Percentiles rank a stretch among this genome's conserved stretches.
Conservation (phyloP, 1,284 basidiomycete genomes). For the Porogramme epimiltina region DNA sequence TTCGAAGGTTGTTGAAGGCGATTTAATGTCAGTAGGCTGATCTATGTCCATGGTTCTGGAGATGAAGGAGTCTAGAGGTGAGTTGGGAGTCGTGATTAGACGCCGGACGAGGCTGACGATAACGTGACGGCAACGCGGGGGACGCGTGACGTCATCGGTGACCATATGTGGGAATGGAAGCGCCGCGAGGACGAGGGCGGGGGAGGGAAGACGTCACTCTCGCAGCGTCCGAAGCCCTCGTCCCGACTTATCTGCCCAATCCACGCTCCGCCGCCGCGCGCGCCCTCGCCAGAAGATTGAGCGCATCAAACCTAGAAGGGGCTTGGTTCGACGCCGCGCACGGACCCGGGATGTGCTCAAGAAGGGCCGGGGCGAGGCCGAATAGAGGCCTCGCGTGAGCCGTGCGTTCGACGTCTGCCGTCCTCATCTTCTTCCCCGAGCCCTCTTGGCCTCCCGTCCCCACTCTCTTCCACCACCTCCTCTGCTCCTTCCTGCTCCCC, state of each 20-base stretch:
- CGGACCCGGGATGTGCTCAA: too few relatives aligned
- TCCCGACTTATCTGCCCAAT: neutral
- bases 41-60: too few relatives aligned
- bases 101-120: too few relatives aligned
- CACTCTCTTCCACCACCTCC: constrained; percentile 12
- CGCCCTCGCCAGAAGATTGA: neutral
- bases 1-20: too few relatives aligned
- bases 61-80: too few relatives aligned
- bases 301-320: too few relatives aligned
- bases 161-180: neutral
- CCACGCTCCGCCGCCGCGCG: neutral
- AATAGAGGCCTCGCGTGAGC: neutral
- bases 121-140: neutral
- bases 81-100: too few relatives aligned
- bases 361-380: neutral
- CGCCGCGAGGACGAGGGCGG: neutral
- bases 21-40: too few relatives aligned
- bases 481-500: constrained; percentile 3
- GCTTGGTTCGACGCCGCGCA: too few relatives aligned
- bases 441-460: neutral
- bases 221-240: neutral
- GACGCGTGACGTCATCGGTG: neutral
- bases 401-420: neutral
- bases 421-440: neutral
- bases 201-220: constrained; percentile 1